phyloP scores from a whole-genome alignment of 2,329 filamentous ascomycete genomes.

The Verticillium dahliae region DNA sequence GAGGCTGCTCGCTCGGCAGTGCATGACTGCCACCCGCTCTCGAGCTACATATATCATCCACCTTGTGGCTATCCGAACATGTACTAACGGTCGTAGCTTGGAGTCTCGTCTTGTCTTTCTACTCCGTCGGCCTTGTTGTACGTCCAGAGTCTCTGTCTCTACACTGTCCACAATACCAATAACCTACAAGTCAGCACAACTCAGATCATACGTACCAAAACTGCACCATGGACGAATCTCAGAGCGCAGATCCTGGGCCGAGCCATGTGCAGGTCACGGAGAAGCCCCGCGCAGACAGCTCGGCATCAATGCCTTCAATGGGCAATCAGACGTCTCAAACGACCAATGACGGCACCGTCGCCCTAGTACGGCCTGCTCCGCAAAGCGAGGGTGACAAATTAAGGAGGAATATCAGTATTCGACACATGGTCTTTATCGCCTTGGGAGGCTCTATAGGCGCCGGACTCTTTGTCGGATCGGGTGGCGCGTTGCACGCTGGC shows the following conservation, averaged over 20 bases:
- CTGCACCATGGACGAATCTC: neutral
- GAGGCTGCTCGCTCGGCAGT: neutral
- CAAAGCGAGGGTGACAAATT: conserved; percentile 8
- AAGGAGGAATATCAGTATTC: conserved; percentile 20
- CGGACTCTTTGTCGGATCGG: conserved; percentile 26
- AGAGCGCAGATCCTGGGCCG: neutral
- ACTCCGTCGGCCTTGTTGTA: no score
- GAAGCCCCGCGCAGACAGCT: neutral
- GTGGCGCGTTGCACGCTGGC: conserved; percentile 20
- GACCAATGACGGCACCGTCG: neutral
- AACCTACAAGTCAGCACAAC: neutral
- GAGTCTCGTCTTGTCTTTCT: no score
- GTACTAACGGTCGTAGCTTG: neutral
- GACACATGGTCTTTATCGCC: conserved; percentile 28
- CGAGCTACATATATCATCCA: neutral
- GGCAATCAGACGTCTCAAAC: no score
- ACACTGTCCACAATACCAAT: neutral
- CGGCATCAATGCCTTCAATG: neutral
- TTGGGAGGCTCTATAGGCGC: conserved; percentile 28
- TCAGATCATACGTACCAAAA: neutral
- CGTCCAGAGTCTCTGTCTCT: neutral
- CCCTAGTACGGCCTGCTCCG: neutral
- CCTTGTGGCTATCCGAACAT: neutral
- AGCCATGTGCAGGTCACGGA: neutral
- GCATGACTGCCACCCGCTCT: neutral